Percentiles rank a stretch among this genome's conserved stretches.
Conservation (phyloP, 495 filamentous ascomycete species). For the Aspergillus ellipticus region DNA sequence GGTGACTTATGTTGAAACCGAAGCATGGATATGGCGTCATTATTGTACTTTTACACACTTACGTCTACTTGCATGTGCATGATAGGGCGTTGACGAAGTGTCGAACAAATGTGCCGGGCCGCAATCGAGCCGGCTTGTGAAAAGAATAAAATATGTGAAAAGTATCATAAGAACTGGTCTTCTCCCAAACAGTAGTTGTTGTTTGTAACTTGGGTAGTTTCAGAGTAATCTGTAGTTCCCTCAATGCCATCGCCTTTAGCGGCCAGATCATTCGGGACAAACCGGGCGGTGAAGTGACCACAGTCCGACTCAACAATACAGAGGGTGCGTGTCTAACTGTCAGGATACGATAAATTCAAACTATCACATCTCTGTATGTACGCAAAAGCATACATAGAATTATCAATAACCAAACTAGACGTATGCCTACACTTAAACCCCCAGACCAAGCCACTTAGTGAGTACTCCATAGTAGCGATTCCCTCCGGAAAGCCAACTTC, state of each 20-base stretch:
- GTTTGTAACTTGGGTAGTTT: background rate
- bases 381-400: too few relatives aligned
- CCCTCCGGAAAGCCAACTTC: too few relatives aligned
- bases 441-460: too few relatives aligned
- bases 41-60: slow-evolving; percentile 7
- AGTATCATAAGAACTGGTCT: too few relatives aligned
- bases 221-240: background rate
- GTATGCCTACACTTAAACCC: too few relatives aligned
- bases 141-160: background rate
- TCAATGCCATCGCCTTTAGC: background rate
- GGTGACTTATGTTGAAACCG: slow-evolving; percentile 5
- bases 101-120: background rate
- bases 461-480: too few relatives aligned
- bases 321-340: too few relatives aligned
- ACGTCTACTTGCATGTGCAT: slow-evolving; percentile 24
- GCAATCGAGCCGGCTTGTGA: background rate
- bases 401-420: too few relatives aligned
- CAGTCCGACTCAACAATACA: too few relatives aligned
- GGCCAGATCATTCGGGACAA: background rate
- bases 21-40: slow-evolving; percentile 25
- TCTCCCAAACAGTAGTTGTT: too few relatives aligned
- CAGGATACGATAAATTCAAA: too few relatives aligned
- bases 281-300: background rate
- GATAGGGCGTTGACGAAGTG: slow-evolving; percentile 17
- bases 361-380: too few relatives aligned